These are phyloP conservation scores for Thalassiosira profunda DNA, from an alignment of 108 stramenopile species.

Conservation along the genomic window DNA sequence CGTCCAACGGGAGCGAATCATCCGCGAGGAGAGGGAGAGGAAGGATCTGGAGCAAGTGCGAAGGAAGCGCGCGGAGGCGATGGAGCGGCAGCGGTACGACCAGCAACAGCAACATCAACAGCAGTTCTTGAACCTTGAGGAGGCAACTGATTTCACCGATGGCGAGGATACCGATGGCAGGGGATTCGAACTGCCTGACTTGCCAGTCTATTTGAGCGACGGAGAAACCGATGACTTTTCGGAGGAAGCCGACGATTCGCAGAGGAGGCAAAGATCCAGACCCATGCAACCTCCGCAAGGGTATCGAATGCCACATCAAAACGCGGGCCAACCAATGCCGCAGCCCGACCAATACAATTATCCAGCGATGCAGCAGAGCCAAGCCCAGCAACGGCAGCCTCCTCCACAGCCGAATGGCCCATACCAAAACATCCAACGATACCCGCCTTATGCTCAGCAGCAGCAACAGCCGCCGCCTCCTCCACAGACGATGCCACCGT, in stretches of 20 bases:
- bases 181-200: constrained; percentile 86
- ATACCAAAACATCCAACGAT: too few species aligned
- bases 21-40: constrained; percentile 38
- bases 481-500: constrained; percentile 11
- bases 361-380: constrained; percentile 18
- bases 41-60: constrained; percentile 35
- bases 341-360: too few species aligned
- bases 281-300: constrained; percentile 11
- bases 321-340: constrained; percentile 26
- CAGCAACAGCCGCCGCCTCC: constrained; percentile 16
- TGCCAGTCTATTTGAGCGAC: constrained; percentile 87
- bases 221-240: constrained; percentile 56
- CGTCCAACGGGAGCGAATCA: constrained; percentile 40
- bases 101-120: constrained; percentile 44
- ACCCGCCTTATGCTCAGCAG: too few species aligned
- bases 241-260: constrained; percentile 28
- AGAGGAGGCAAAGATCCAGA: too few species aligned
- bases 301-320: constrained; percentile 17
- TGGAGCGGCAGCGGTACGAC: constrained; percentile 29
- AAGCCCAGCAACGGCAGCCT: constrained; percentile 36
- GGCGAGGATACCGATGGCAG: constrained; percentile 69
- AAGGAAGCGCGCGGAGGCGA: constrained; percentile 24
- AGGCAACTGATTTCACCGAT: constrained; percentile 57
- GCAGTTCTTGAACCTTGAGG: constrained; percentile 10
- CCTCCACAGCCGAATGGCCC: constrained; percentile 28